A percentile compares a stretch with the other conserved stretches of the same genome.
Conservation (phyloP, 1,139 yeast species). For the Scheffersomyces illinoinensis region DNA sequence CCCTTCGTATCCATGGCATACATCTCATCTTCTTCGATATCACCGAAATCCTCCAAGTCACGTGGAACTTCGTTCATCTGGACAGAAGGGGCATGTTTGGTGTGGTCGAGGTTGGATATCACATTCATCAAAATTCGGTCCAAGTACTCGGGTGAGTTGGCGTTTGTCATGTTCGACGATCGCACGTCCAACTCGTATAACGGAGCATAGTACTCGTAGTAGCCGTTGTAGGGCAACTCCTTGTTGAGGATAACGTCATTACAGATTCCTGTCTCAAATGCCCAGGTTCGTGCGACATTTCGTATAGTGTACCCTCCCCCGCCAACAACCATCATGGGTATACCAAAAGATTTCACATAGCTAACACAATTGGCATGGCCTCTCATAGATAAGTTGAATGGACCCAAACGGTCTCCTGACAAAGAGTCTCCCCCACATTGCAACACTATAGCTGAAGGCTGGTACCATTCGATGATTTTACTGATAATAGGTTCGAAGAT, state of each 20-base stretch:
- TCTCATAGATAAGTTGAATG: conserved; percentile 85
- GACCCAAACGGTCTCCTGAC: conserved; percentile 88
- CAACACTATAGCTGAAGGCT: conserved; percentile 90
- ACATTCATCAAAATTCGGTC: conserved; percentile 82
- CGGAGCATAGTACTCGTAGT: conserved; percentile 96
- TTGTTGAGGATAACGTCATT: conserved; percentile 75
- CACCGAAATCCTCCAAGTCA: conserved; percentile 79
- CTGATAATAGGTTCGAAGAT: conserved; percentile 84
- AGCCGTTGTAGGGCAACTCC: conserved; percentile 92
- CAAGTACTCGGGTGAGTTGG: conserved; percentile 89
- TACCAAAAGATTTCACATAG: conserved; percentile 80
- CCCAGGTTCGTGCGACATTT: conserved; percentile 95
- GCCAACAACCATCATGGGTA: conserved; percentile 90
- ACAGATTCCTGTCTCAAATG: conserved; percentile 87
- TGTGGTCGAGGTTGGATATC: conserved; percentile 74
- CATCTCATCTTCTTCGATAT: conserved; percentile 72
- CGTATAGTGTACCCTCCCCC: conserved; percentile 99
- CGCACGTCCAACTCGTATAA: conserved; percentile 91
- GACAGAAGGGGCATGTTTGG: conserved; percentile 93
- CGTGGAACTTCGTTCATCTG: conserved; percentile 89
- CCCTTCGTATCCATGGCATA: conserved; percentile 86
- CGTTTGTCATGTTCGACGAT: conserved; percentile 95
- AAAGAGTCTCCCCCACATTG: conserved; percentile 95
- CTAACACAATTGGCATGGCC: conserved; percentile 97
- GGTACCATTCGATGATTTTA: conserved; percentile 88